Evolutionary conservation across 768 basidiomycete species (phyloP).

Genomic region (Sporobolomyces phaffii): DNA sequence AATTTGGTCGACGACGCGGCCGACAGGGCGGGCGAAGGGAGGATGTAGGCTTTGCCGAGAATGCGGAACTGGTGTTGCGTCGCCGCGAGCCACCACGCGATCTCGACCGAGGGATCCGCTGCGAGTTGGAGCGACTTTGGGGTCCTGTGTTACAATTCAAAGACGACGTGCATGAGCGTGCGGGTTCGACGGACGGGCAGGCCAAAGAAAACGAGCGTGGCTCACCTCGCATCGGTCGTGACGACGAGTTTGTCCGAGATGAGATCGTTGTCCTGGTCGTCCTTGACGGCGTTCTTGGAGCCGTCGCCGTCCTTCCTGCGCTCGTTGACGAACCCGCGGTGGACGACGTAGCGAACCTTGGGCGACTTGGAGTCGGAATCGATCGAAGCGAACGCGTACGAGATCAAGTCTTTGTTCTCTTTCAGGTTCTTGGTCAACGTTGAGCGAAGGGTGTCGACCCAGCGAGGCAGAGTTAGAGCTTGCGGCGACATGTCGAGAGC

Average conservation of each 20-base stretch:
- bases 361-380: slow-evolving; percentile 1
- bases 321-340: slow-evolving; percentile 37
- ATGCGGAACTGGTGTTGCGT: slow-evolving; percentile 70
- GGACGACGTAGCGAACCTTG: slow-evolving; percentile 32
- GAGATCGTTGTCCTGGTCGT: slow-evolving; percentile 10
- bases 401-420: slow-evolving; percentile 28
- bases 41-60: slow-evolving; percentile 55
- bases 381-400: slow-evolving; percentile 26
- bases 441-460: slow-evolving; percentile 11
- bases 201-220: too few species aligned
- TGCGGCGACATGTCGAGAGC: neutral
- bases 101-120: slow-evolving; percentile 52
- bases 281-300: slow-evolving; percentile 12
- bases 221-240: slow-evolving; percentile 32
- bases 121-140: slow-evolving; percentile 38
- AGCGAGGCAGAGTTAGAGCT: slow-evolving; percentile 5
- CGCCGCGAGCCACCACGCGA: slow-evolving; percentile 68
- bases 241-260: slow-evolving; percentile 32
- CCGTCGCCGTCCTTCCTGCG: slow-evolving; percentile 24
- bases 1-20: slow-evolving; percentile 44
- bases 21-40: slow-evolving; percentile 51
- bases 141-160: slow-evolving; percentile 22
- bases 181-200: neutral
- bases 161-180: neutral
- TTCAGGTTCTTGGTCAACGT: slow-evolving; percentile 23